phyloP scores from a whole-genome alignment of 2,329 filamentous ascomycete species.

The Plectosphaerella plurivora region DNA sequence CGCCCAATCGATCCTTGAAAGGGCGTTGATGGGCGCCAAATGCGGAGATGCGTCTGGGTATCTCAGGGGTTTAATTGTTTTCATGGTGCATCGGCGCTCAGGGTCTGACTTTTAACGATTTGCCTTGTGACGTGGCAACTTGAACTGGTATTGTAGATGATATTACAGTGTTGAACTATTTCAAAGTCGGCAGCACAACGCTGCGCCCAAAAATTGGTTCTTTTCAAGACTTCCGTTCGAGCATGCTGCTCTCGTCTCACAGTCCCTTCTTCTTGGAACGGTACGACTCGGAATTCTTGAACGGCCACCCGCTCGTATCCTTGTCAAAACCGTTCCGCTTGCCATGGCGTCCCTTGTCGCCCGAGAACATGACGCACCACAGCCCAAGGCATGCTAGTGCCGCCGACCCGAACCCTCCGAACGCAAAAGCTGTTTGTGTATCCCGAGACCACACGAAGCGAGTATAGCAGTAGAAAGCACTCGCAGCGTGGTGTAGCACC shows the following conservation, averaged over 20 bases:
- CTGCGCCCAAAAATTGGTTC: neutral
- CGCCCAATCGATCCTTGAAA: no score
- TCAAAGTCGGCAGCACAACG: neutral
- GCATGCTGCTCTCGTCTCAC: constrained; percentile 7
- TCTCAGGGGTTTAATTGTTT: no score
- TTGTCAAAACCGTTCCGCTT: constrained; percentile 31
- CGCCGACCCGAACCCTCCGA: constrained; percentile 55
- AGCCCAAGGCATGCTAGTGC: constrained; percentile 52
- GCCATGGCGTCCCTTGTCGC: constrained; percentile 30
- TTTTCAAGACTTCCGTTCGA: neutral
- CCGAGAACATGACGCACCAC: constrained; percentile 30
- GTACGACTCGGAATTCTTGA: constrained; percentile 31
- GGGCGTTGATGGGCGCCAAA: no score
- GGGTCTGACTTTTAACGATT: no score
- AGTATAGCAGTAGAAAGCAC: constrained; percentile 64
- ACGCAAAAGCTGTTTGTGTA: constrained; percentile 51
- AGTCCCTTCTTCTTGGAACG: constrained; percentile 31
- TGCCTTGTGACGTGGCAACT: no score
- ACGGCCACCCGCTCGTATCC: constrained; percentile 33
- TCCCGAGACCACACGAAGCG: constrained; percentile 49
- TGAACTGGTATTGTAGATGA: no score
- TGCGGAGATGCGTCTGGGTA: no score
- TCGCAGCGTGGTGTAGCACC: constrained; percentile 57
- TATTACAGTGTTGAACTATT: neutral
- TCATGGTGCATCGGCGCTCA: no score